Evolutionary conservation across 768 basidiomycete genomes (phyloP), one percentile per base, ranked within the genome.

Genomic region (Lyophyllum atratum): DNA sequence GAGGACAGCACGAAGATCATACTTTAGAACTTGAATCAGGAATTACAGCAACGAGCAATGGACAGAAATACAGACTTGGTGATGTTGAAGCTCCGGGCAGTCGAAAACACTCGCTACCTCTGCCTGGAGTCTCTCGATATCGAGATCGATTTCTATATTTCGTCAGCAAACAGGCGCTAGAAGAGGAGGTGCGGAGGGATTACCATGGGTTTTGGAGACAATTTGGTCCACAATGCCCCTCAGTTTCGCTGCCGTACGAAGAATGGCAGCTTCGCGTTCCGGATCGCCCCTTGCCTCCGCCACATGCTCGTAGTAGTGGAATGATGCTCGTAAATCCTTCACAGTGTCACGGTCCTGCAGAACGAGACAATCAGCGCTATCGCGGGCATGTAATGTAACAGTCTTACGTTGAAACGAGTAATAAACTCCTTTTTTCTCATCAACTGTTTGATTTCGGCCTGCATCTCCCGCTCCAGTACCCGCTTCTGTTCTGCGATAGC

Each of bases 1-100:
- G 37, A 93, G 77, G 4, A 92, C 91, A 8, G 82, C 86, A 2
- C 90, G 87, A 22, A 94, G 81, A 60, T 92, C 90, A 64, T 93
- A 94, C 90, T 93, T 40, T 11, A n/a, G 44, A 21, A 40, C 17
- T 34, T 37, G 4, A 12, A 39, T 15, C 33, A 51, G 11, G 29
- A 49, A 49, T 21, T 9, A 49, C 4, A 25, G 21, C 22, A n/a
- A 9, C 25, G 28, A 31, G 43, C 17, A 52, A 22, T 11, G 21
- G 19, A 22, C 17, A 19, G 51, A 12, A 21, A 26, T 10, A 73
- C 80, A 31, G 57, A 84, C 90, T 60, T 79, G 80, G 64, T 81
- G 77, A 49, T 81, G 71, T 62, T 87, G 85, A 33, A 93, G 68
- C 59, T 90, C 90, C 0, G 86, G 81, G 49, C 82, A 81, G 28